Base-by-base conservation (phyloP, 495 filamentous ascomycete genomes). In the Penicillium antarcticum region DNA sequence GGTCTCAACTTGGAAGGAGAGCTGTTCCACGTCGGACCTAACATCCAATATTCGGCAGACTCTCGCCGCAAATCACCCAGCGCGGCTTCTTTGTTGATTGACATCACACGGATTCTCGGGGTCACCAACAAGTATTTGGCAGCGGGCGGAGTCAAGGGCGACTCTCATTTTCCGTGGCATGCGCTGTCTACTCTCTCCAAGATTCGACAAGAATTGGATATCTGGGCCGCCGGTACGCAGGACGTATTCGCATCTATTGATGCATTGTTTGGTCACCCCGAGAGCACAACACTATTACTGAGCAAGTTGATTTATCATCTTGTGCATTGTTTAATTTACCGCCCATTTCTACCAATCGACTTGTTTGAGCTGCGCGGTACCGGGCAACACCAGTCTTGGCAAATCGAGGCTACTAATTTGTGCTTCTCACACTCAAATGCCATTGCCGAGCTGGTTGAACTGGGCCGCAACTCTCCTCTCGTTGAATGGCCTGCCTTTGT, bases 131-230 rank as follows among this genome's bases (percentile, higher is more conserved):
- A 85, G 52, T 95, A 95, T 66, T 76, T 92, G 36, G 87, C 88
- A 11, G 86, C 87, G 11, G 89, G 89, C 5, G 89, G 89, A 19
- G 88, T 91, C 44, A 92, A 91, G 63, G 88, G 87, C 39, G 89
- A 95, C 61, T 89, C 87, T 0, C 88, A 92, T 60, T 92, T 92
- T 56, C 88, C 89, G 13, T 95, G 89, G 89, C 88, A 95, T 62
- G 80, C 88, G 4, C 76, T 89, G 18, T 92, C 88, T 7, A 91
- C 86, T 56, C 75, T 92, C 1, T 92, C 89, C 39, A 89, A 91
- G 57, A 92, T 95, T 52, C 80, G 89, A 37, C 87, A 91, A 48
- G 88, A 92, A 53, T 73, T 95, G 12, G 88, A 95, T 57, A 75
- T 87, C 38, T 95, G 89, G 89, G 86, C 86, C 7, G 87, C 88